Base-by-base conservation (phyloP, 2,329 filamentous ascomycete genomes). In the Juglanconis sp. region DNA sequence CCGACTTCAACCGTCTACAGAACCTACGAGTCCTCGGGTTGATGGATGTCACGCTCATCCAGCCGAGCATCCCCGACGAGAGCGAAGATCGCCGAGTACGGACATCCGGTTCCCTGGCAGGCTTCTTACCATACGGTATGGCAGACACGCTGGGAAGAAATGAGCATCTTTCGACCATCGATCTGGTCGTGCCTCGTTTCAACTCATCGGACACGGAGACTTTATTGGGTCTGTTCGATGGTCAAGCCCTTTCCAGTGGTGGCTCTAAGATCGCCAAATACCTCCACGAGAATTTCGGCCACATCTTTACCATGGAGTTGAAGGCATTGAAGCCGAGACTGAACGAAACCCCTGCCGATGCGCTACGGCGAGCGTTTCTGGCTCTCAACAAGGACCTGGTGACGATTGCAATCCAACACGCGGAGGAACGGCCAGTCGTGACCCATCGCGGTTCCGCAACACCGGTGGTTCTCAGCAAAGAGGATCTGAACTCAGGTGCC, bases 231-330 rank as follows among this genome's bases (percentile, higher is more conserved):
- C 83, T 99, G 74, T 99, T 99, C 70, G 96, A 99, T 71, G 95
- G 95, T 3, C 91, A 97, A 71, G 85, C 88, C n/a, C 81, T 96
- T 60, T 91, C 91, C 2, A 92, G 86, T 63, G 91, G 93, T 63
- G 96, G 95, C 48, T 97, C 93, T 64, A 96, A 96, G 77, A 91
- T 99, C 67, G 93, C 95, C 65, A 98, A 97, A 72, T 99, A 91
- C 69, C 79, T 99, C 35, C 94, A 99, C 71, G 95, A 99, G 76
- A 94, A 97, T 70, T 97, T 99, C 74, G 90, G 91, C 31, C 84
- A 89, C 62, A 89, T 92, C 15, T 95, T 99, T 69, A 85, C 85
- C 5, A 83, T 89, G 57, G 94, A 99, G 74, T 75, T 99, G 55
- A 92, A 91, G 65, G 84, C 81, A 60, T 72, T 96, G 44, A 89